Conservation (phyloP, 208 protist species). For the Leishmania tarentolae region DNA sequence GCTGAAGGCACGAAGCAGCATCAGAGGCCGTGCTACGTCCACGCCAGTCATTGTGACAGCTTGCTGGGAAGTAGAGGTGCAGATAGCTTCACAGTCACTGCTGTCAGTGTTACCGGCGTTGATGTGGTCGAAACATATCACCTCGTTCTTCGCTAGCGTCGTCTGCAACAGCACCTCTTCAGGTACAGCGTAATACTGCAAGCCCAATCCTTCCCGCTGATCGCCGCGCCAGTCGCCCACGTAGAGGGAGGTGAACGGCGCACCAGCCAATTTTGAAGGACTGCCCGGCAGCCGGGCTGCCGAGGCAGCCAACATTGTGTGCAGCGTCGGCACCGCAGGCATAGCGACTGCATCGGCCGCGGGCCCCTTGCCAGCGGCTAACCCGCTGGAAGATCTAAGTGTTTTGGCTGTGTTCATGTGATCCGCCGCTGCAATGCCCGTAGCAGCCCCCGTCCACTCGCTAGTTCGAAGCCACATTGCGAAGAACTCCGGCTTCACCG, state of each 20-base stretch:
- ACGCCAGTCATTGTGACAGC: not conserved
- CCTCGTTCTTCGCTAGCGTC: not conserved
- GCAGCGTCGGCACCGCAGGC: slow-evolving; percentile 9
- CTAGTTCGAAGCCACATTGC: slow-evolving; percentile 50
- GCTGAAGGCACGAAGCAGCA: slow-evolving; percentile 44
- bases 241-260: slow-evolving; percentile 62
- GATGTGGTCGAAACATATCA: not conserved
- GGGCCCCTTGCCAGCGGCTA: not conserved
- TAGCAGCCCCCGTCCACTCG: slow-evolving; percentile 8
- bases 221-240: slow-evolving; percentile 68
- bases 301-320: not conserved
- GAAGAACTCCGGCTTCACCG: slow-evolving; percentile 39
- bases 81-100: not conserved
- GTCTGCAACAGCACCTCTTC: slow-evolving; percentile 17
- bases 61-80: not conserved
- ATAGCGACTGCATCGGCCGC: not conserved
- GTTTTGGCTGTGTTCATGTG: not conserved
- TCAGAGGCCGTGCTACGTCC: slow-evolving; percentile 12
- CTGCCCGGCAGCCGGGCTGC: slow-evolving; percentile 1
- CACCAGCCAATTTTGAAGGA: not conserved
- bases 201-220: slow-evolving; percentile 67
- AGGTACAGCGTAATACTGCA: slow-evolving; percentile 64
- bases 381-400: not conserved
- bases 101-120: not conserved
- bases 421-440: not conserved